Base-by-base conservation (phyloP, 1,284 basidiomycete genomes). In the Pisolithus thermaeus region DNA sequence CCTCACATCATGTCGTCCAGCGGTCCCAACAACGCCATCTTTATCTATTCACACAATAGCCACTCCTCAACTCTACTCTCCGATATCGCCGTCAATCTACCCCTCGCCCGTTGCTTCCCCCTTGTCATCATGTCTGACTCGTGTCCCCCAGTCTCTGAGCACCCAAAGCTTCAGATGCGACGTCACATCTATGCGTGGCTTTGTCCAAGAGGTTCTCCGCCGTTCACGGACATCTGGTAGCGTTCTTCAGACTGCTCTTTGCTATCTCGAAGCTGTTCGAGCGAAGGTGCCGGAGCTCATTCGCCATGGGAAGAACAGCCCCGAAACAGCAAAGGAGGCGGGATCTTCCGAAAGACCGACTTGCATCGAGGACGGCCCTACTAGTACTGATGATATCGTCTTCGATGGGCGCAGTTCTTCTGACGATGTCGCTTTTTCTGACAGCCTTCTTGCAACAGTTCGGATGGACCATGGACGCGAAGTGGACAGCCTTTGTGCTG, bases 131-230 rank as follows among this genome's bases (percentile, higher is more conserved):
- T 55, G 61, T 47, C 43, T 60, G 52, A 44, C 58, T 50, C 58
- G 54, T 30, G 53, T 60, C 48, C 44, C 56, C 30, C 52, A 38
- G 30, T n/a, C 16, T 54, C 49, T 52, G 23, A 58, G 56, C 49
- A 55, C 59, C 44, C 60, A 64, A 49, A 22, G 45, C 46, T 57
- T 57, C 4, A 57, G 53, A 16, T 67, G 61, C 56, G 73, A 75
- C 47, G 63, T 79, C 25, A 69, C 80, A 7, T 81, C 84, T 9
- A 77, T 89, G 57, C 82, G 78, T 59, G 73, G 76, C 4, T 90
- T 90, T 56, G 84, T 90, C 16, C 84, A 87, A 63, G 85, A 90
- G 65, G 85, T 90, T 7, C 74, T 90, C 25, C 75, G 83, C 47
- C 81, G 86, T 25, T 90, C 87, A 16, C 77, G 83, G 48, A 90